Evolutionary conservation across 2,329 filamentous ascomycete species (phyloP).

Genomic region (Fusarium sp.): DNA sequence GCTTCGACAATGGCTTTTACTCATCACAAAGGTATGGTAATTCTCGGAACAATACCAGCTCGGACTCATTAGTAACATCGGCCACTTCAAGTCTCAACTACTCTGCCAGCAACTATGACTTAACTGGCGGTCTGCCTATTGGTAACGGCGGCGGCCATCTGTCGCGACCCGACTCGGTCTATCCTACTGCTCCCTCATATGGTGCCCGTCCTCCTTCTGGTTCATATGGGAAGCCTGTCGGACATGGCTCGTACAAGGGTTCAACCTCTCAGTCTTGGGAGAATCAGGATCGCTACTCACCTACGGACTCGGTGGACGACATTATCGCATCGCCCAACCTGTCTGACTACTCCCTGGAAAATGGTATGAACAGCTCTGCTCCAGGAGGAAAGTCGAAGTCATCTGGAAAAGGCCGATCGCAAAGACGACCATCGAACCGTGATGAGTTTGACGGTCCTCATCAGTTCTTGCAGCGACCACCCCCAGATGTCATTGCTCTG

Average conservation of each 20-base stretch:
- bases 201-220: conserved; percentile 56
- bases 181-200: conserved; percentile 54
- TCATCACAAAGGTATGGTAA: conserved; percentile 54
- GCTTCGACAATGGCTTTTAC: conserved; percentile 53
- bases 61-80: conserved; percentile 49
- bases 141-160: conserved; percentile 52
- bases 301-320: conserved; percentile 68
- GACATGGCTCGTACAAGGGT: conserved; percentile 54
- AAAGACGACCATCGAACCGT: conserved; percentile 80
- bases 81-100: conserved; percentile 57
- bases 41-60: conserved; percentile 25
- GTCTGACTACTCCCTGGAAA: conserved; percentile 70
- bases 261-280: conserved; percentile 60
- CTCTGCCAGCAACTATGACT: conserved; percentile 49
- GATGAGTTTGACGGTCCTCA: conserved; percentile 92
- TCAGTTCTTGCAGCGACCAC: conserved; percentile 80
- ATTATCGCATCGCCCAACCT: conserved; percentile 67
- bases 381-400: conserved; percentile 58
- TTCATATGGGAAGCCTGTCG: conserved; percentile 48
- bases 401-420: conserved; percentile 62
- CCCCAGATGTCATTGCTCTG: conserved; percentile 76
- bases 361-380: conserved; percentile 55
- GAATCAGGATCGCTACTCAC: conserved; percentile 63
- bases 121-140: conserved; percentile 40
- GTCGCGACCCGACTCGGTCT: conserved; percentile 54